Base-by-base conservation (phyloP, 345 rosid species). In the Salix caprea region DNA sequence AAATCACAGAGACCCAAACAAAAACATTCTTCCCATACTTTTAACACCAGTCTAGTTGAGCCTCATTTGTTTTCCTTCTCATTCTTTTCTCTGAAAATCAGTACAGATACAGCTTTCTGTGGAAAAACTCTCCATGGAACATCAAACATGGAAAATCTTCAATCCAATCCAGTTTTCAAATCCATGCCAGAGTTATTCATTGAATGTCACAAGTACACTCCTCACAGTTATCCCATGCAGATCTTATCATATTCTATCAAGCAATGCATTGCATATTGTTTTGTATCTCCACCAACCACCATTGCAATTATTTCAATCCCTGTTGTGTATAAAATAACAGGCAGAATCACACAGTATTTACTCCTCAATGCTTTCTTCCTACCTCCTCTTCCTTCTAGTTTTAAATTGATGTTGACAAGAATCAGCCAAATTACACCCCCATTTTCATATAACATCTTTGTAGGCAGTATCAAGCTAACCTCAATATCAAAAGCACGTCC, bases 401-500 rank as follows among this genome's bases (percentile, higher is more conserved):
- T 34, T 66, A 23, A 15, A 54, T 50, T 36, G 71, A 50, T 24
- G 28, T 30, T 11, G 26, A 62, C 37, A 34, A 61, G 4, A 40
- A 13, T 7, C 30, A 54, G 14, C 71, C 40, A 37, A 68, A 15
- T 11, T 23, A 19, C 46, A 68, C 50, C 23, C 21, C 4, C 16
- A 60, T 71, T 21, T 8, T 64, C 6, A 21, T 36, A 28, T 23
- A 52, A 74, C 46, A 79, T 56, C 54, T 65, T 4, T 67, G 61
- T 64, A 61, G 64, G 13, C 30, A 79, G 18, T 75, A 71, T 69
- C 19, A 60, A 76, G 76, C 83, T 78, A 79, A 93, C 98, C 97
- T 95, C 99, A 85, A 93, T 89, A 81, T 95, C 97, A 81, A 91
- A 87, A 68, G 94, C 96, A 74, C 99, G 90, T 71, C 90, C 89